Evolutionary conservation across 108 stramenopile genomes (phyloP).

Genomic region (Cyclotella atomus): DNA sequence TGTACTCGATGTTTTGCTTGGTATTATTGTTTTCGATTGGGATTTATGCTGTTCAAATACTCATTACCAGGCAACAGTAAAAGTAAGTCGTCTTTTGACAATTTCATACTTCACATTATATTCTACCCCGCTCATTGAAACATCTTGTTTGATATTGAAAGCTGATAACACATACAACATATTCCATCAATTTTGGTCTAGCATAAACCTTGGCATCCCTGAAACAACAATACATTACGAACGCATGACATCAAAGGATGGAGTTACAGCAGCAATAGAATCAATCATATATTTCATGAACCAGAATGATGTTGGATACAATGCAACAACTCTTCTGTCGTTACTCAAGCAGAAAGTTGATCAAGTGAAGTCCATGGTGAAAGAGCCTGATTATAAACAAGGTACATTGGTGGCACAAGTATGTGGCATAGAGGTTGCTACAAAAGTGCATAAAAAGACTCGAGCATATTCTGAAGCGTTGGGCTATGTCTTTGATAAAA

Average conservation of each 20-base stretch:
- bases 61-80: too few relatives aligned
- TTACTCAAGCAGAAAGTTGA: background rate
- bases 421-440: constrained; percentile 13
- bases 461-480: background rate
- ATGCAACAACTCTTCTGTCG: background rate
- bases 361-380: constrained; percentile 6
- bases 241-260: background rate
- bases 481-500: constrained; percentile 13
- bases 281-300: background rate
- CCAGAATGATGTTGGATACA: background rate
- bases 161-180: background rate
- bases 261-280: background rate
- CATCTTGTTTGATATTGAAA: background rate
- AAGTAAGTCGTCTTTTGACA: too few relatives aligned
- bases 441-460: background rate
- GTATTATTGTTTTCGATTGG: background rate
- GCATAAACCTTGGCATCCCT: background rate
- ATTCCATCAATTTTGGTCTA: constrained; percentile 4
- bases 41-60: background rate
- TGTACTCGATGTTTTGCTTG: background rate
- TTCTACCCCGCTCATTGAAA: too few relatives aligned
- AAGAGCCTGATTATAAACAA: constrained; percentile 21
- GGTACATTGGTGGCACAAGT: constrained; percentile 17
- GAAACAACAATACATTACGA: constrained; percentile 11
- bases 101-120: too few relatives aligned